Base-by-base conservation (phyloP, 2,329 filamentous ascomycete species). In the Botrytis fabae region DNA sequence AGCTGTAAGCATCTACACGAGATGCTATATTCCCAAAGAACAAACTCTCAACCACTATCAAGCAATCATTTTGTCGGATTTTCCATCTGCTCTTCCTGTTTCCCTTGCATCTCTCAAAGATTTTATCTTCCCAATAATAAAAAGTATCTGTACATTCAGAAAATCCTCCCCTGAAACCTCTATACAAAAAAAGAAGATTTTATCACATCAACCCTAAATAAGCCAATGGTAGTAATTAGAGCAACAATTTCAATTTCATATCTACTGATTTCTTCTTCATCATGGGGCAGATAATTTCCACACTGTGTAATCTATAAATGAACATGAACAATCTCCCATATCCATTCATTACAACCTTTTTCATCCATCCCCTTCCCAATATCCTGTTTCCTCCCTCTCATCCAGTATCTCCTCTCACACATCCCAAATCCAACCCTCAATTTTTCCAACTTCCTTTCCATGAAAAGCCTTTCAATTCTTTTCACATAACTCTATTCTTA, bases 301-400 rank as follows among this genome's bases (percentile, higher is more conserved):
- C 5, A 7, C 12, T 16, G 4, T 54, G 12, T 54, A n/a, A 54
- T 38, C 38, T n/a, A 54, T n/a, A 0, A n/a, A n/a, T n/a, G 25
- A n/a, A n/a, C 4, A n/a, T 14, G n/a, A 6, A 51, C 14, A 12
- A 16, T n/a, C 12, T 5, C 2, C 14, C 0, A 6, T 1, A 16
- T 4, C 2, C 5, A 54, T 54, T 54, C 10, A 54, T n/a, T 6
- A 51, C 25, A 1, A 7, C 6, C 10, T 16, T 2, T n/a, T 54
- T 1, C 5, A 54, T 54, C 48, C 7, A 38, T 38, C 38, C 40
- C 12, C 40, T 5, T 51, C n/a, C 25, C 14, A n/a, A n/a, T n/a
- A n/a, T 54, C 1, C 25, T 7, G 12, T 54, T 12, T 54, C 25
- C 4, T 51, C 44, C 20, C 44, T 4, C 2, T 54, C 0, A n/a